Evolutionary conservation across 176 grass and related monocot species (phyloP).

Genomic region (Triticum urartu): DNA sequence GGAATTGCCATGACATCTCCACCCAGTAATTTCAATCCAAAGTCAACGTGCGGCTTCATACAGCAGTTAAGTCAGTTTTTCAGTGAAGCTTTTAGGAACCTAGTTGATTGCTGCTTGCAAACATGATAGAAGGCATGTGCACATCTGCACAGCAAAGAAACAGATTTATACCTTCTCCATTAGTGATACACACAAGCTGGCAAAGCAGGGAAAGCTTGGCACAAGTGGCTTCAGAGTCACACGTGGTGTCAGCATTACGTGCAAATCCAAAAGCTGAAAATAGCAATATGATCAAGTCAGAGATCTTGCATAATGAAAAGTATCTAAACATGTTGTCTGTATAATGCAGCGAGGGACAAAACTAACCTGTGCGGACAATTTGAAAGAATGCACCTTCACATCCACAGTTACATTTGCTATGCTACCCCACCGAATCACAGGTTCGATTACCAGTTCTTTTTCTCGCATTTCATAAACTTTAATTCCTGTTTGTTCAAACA

Average conservation of each 20-base stretch:
- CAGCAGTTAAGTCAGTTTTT: slow-evolving; percentile 23
- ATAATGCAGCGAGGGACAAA: background rate
- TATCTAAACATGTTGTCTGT: background rate
- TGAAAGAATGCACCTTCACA: slow-evolving; percentile 53
- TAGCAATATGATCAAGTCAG: background rate
- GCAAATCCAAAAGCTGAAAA: slow-evolving; percentile 77
- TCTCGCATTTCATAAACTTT: slow-evolving; percentile 90
- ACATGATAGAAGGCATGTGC: background rate
- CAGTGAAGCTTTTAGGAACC: background rate
- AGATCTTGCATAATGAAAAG: background rate
- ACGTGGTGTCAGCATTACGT: slow-evolving; percentile 68
- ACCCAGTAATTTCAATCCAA: slow-evolving; percentile 82
- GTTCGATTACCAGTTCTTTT: slow-evolving; percentile 85
- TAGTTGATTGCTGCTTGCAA: background rate
- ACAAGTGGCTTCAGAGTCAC: slow-evolving; percentile 88
- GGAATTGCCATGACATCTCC: slow-evolving; percentile 97
- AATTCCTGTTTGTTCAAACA: slow-evolving; percentile 55
- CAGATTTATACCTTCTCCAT: slow-evolving; percentile 76
- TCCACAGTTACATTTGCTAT: slow-evolving; percentile 56
- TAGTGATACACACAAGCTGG: slow-evolving; percentile 63
- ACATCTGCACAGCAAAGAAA: background rate
- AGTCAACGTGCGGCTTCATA: slow-evolving; percentile 76
- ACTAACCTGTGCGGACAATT: slow-evolving; percentile 69
- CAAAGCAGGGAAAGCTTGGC: slow-evolving; percentile 93
- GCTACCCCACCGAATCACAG: slow-evolving; percentile 87